Conservation (phyloP, 1,284 basidiomycete genomes). For the Calocybe gambosa region DNA sequence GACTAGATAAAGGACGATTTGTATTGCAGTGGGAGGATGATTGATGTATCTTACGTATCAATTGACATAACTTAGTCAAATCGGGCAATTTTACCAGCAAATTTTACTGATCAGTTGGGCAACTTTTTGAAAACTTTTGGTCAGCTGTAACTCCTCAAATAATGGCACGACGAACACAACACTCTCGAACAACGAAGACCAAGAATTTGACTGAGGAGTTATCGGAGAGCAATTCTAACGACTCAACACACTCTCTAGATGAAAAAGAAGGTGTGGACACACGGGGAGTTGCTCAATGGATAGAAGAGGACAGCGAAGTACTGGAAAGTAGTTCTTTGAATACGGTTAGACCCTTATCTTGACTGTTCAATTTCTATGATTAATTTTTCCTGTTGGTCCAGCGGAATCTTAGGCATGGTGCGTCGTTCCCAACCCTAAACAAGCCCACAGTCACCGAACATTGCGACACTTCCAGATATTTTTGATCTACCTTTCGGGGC, state of each 20-base stretch:
- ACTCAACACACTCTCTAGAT: slow-evolving; percentile 12
- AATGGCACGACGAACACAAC: too few relatives aligned
- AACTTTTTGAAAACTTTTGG: too few relatives aligned
- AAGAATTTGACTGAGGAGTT: too few relatives aligned
- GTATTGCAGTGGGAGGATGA: slow-evolving; percentile 29
- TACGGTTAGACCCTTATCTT: slow-evolving; percentile 18
- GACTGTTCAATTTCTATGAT: background rate
- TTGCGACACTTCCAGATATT: slow-evolving; percentile 35
- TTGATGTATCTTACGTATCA: too few relatives aligned
- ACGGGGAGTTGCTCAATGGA: slow-evolving; percentile 50
- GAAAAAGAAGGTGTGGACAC: slow-evolving; percentile 35
- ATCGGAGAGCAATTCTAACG: slow-evolving; percentile 1
- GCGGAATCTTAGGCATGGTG: slow-evolving; percentile 33
- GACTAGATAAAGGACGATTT: slow-evolving; percentile 50
- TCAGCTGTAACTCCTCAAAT: too few relatives aligned
- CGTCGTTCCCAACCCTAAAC: background rate
- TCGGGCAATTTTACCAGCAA: too few relatives aligned
- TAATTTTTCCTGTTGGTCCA: slow-evolving; percentile 15
- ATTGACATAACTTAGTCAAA: slow-evolving; percentile 1
- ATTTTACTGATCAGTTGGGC: too few relatives aligned
- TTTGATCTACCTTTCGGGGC: slow-evolving; percentile 58
- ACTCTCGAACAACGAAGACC: background rate
- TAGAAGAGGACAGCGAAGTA: slow-evolving; percentile 31
- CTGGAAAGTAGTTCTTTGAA: slow-evolving; percentile 23
- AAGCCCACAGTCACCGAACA: slow-evolving; percentile 9